A percentile compares a stretch with the other conserved stretches of the same genome.
phyloP scores from a whole-genome alignment of 192 early-diverging fungal species.

The Umbelopsis ramanniana region DNA sequence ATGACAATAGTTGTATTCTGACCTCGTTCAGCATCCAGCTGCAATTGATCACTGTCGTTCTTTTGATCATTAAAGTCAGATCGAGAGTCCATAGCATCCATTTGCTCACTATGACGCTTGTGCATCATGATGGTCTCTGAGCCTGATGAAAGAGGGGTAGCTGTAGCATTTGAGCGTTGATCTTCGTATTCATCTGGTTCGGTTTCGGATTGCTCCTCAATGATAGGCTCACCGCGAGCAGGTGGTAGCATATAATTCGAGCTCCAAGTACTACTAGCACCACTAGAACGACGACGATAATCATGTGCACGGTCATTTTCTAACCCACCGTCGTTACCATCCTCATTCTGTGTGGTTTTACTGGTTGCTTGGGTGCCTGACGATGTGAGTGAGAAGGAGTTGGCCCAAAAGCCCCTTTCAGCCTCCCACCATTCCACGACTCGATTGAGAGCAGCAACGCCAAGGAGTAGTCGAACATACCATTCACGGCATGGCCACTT shows the following conservation, averaged over 20 bases:
- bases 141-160: not conserved
- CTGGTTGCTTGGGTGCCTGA: not conserved
- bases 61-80: constrained; percentile 23
- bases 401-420: constrained; percentile 70
- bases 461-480: constrained; percentile 70
- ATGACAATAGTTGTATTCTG: constrained; percentile 79
- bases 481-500: constrained; percentile 64
- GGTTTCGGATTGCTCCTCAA: constrained; percentile 6
- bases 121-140: constrained; percentile 20
- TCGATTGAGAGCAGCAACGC: constrained; percentile 74
- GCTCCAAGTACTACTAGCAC: constrained; percentile 4
- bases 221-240: not conserved
- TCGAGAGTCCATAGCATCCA: not conserved
- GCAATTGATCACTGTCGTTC: constrained; percentile 50
- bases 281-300: constrained; percentile 12
- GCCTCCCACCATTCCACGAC: constrained; percentile 82
- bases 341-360: not conserved
- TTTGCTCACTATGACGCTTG: constrained; percentile 1
- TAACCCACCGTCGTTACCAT: not conserved
- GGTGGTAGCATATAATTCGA: not conserved
- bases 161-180: constrained; percentile 1
- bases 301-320: not conserved
- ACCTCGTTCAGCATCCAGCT: constrained; percentile 64
- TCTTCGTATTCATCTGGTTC: constrained; percentile 11
- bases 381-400: not conserved